Percentiles rank a stretch among this genome's conserved stretches.
phyloP scores from a whole-genome alignment of 768 basidiomycete genomes.

The Trametes maxima region DNA sequence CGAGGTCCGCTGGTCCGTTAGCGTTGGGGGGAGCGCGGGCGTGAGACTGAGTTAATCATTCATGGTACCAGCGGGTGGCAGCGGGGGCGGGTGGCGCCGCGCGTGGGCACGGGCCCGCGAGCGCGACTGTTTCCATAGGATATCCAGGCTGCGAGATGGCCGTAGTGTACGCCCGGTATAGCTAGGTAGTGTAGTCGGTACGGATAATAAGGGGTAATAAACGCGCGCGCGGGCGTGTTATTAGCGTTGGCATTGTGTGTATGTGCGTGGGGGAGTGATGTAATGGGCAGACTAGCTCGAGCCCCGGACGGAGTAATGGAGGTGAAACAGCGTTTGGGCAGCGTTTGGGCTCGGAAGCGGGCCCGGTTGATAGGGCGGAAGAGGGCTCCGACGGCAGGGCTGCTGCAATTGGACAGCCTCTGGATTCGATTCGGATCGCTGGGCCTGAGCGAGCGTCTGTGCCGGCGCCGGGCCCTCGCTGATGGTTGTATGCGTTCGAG shows the following conservation, averaged over 20 bases:
- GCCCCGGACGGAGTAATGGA: constrained; percentile 19
- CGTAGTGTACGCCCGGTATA: constrained; percentile 5
- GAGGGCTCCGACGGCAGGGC: constrained; percentile 5
- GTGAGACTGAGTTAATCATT: constrained; percentile 8
- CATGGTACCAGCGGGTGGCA: too few relatives aligned
- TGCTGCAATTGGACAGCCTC: constrained; percentile 7
- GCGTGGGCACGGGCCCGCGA: too few relatives aligned
- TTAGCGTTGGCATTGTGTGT: too few relatives aligned
- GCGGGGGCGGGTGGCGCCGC: neutral
- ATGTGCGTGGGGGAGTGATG: neutral
- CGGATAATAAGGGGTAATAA: neutral
- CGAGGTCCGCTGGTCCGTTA: constrained; percentile 13
- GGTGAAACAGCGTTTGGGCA: constrained; percentile 9
- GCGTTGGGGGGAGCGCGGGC: constrained; percentile 6
- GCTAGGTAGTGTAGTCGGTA: neutral
- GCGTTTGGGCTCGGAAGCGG: constrained; percentile 19
- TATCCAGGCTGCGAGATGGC: neutral
- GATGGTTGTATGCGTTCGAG: constrained; percentile 19
- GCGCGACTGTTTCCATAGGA: neutral
- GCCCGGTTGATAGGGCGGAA: constrained; percentile 23
- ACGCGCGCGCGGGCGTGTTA: too few relatives aligned
- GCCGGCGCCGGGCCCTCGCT: constrained; percentile 25
- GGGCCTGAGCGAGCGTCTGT: constrained; percentile 25
- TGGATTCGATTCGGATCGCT: constrained; percentile 23
- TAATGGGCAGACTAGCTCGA: too few relatives aligned